Evolutionary conservation across 441 rosid species (phyloP).

Genomic region (Gossypium trilobum): DNA sequence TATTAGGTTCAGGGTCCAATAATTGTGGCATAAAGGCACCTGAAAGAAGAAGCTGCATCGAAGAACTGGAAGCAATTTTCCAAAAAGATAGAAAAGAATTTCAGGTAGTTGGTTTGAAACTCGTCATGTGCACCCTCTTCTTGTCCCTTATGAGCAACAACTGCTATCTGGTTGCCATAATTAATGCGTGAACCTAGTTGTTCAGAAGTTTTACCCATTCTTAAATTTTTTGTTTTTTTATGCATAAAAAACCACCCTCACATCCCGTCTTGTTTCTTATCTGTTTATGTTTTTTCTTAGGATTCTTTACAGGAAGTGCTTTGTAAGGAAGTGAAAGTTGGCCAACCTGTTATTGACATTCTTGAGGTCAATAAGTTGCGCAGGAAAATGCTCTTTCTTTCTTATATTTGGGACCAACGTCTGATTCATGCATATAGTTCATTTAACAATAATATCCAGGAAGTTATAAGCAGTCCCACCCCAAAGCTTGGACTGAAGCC

Average conservation of each 20-base stretch:
- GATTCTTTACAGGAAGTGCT: slow-evolving; percentile 40
- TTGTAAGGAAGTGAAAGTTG: slow-evolving; percentile 28
- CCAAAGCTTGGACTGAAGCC: slow-evolving; percentile 38
- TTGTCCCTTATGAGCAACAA: not conserved
- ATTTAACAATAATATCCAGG: slow-evolving; percentile 26
- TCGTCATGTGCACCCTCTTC: not conserved
- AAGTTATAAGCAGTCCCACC: slow-evolving; percentile 26
- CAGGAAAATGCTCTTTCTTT: slow-evolving; percentile 48
- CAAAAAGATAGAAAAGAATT: slow-evolving; percentile 53
- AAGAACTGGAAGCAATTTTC: slow-evolving; percentile 44
- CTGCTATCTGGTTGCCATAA: not conserved
- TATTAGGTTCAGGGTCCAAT: slow-evolving; percentile 26
- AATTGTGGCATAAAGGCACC: slow-evolving; percentile 23
- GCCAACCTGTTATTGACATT: slow-evolving; percentile 46
- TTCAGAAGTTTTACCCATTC: not conserved
- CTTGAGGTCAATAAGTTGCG: slow-evolving; percentile 57
- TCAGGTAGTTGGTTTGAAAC: slow-evolving; percentile 37
- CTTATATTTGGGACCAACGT: slow-evolving; percentile 60
- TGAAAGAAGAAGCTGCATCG: slow-evolving; percentile 29
- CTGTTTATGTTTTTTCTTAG: slow-evolving; percentile 23
- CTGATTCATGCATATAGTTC: slow-evolving; percentile 38
- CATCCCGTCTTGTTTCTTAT: slow-evolving; percentile 2
- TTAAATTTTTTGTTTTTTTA: not conserved
- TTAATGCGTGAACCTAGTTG: not conserved
- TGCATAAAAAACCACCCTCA: not conserved